A percentile compares a stretch with the other conserved stretches of the same genome.
phyloP scores from a whole-genome alignment of 2,329 filamentous ascomycete species.

The Verticillium longisporum region DNA sequence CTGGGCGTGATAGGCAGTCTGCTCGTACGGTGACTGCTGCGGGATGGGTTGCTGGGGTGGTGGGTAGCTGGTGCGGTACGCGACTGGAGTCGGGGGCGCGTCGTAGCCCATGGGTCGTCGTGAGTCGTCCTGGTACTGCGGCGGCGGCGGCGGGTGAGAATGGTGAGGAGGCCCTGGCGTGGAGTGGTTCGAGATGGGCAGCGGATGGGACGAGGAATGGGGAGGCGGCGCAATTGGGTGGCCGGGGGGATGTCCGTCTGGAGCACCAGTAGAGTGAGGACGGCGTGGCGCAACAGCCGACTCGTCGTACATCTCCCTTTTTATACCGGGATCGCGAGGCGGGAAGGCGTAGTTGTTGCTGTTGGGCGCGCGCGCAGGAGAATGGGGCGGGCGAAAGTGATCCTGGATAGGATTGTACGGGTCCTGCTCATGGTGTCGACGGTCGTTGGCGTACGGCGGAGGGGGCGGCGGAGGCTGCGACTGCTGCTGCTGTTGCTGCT shows the following conservation, averaged over 20 bases:
- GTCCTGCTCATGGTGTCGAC: constrained; percentile 51
- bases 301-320: constrained; percentile 48
- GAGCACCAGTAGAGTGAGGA: constrained; percentile 42
- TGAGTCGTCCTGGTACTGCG: constrained; percentile 35
- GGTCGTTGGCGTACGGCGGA: constrained; percentile 37
- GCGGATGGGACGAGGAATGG: constrained; percentile 20
- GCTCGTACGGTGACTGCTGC: constrained; percentile 30
- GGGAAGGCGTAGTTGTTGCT: constrained; percentile 32
- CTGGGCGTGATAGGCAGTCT: constrained; percentile 20
- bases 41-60: constrained; percentile 30
- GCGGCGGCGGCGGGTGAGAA: constrained; percentile 17
- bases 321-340: constrained; percentile 45
- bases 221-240: constrained; percentile 16
- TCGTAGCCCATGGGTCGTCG: constrained; percentile 50
- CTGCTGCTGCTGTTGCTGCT: too few relatives aligned
- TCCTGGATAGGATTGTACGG: constrained; percentile 48
- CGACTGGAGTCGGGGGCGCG: constrained; percentile 35
- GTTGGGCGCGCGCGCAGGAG: constrained; percentile 32
- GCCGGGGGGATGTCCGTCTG: constrained; percentile 25
- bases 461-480: constrained; percentile 13
- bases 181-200: constrained; percentile 15
- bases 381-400: constrained; percentile 39
- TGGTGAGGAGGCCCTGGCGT: neutral
- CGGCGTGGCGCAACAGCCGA: constrained; percentile 36
- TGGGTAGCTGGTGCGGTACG: constrained; percentile 34